Percentiles rank a stretch among this genome's conserved stretches.
Evolutionary conservation across 2,329 filamentous ascomycete genomes (phyloP).

Genomic region (Chaetomiaceae sp.): DNA sequence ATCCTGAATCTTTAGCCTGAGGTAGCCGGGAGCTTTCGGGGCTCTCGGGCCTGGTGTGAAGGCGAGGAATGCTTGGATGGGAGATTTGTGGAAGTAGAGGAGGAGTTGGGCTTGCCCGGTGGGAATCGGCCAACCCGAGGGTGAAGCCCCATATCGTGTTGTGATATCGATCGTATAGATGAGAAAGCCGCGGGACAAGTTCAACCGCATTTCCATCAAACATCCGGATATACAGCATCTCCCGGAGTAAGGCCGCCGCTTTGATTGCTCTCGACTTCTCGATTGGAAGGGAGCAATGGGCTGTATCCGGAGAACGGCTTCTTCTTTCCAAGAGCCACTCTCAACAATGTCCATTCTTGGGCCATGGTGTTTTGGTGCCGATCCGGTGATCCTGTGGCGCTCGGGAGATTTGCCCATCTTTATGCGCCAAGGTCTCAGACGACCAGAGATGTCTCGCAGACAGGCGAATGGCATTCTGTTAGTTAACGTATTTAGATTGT

Average conservation of each 20-base stretch:
- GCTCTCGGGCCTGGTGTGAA: neutral
- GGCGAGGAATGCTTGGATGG: slow-evolving; percentile 1
- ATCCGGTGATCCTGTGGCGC: slow-evolving; percentile 1
- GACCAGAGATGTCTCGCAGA: no score
- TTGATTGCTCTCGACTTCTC: neutral
- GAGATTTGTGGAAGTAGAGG: slow-evolving; percentile 5
- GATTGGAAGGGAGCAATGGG: neutral
- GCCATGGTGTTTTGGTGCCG: neutral
- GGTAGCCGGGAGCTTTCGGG: neutral
- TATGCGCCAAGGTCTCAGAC: neutral
- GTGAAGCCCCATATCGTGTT: neutral
- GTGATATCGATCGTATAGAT: slow-evolving; percentile 13
- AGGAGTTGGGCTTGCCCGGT: neutral
- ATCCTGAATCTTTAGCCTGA: slow-evolving; percentile 17
- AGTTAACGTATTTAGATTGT: no score
- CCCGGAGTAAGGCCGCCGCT: no score
- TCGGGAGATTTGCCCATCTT: slow-evolving; percentile 9
- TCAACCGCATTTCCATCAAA: slow-evolving; percentile 7
- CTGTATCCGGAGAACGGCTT: no score
- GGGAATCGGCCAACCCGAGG: neutral
- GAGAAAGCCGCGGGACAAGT: slow-evolving; percentile 16
- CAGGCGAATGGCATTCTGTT: no score
- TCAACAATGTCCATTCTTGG: no score
- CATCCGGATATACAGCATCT: slow-evolving; percentile 20
- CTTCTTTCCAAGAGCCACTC: no score